Percentiles rank a stretch among this genome's conserved stretches.
Evolutionary conservation across 2,329 filamentous ascomycete species (phyloP).

Genomic region (Penicillium sp.): DNA sequence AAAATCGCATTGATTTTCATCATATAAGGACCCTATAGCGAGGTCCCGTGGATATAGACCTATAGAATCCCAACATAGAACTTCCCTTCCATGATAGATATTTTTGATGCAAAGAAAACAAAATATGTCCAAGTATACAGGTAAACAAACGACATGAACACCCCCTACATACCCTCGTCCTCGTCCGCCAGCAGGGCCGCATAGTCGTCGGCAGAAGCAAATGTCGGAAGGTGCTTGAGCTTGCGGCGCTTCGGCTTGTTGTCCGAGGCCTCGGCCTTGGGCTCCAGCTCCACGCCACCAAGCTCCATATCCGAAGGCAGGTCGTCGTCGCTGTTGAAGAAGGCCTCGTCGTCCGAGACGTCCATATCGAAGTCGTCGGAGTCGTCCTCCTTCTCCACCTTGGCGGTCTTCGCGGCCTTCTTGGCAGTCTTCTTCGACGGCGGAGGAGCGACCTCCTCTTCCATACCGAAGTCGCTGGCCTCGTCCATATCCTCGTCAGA

Average conservation of each 20-base stretch:
- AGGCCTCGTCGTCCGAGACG: conserved; percentile 51
- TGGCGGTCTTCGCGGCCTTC: conserved; percentile 37
- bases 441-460: conserved; percentile 41
- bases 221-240: conserved; percentile 86
- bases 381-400: conserved; percentile 49
- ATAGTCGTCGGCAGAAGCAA: conserved; percentile 93
- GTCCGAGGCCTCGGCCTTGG: conserved; percentile 48
- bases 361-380: conserved; percentile 59
- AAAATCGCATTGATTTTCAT: neutral
- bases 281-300: conserved; percentile 47
- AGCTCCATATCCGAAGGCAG: conserved; percentile 56
- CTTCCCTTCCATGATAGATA: neutral
- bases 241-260: conserved; percentile 73
- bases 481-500: conserved; percentile 51
- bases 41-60: neutral
- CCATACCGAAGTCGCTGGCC: conserved; percentile 51
- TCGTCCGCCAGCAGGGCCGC: conserved; percentile 79
- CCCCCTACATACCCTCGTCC: conserved; percentile 53
- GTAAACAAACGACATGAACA: conserved; percentile 7
- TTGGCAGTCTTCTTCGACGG: conserved; percentile 32
- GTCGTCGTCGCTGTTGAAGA: conserved; percentile 58
- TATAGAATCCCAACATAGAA: neutral
- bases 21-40: neutral
- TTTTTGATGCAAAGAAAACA: conserved; percentile 7
- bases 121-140: conserved; percentile 12